Evolutionary conservation across 2,329 filamentous ascomycete species (phyloP), one percentile per base, ranked within the genome.

Genomic region (Intubia oerlemansii): DNA sequence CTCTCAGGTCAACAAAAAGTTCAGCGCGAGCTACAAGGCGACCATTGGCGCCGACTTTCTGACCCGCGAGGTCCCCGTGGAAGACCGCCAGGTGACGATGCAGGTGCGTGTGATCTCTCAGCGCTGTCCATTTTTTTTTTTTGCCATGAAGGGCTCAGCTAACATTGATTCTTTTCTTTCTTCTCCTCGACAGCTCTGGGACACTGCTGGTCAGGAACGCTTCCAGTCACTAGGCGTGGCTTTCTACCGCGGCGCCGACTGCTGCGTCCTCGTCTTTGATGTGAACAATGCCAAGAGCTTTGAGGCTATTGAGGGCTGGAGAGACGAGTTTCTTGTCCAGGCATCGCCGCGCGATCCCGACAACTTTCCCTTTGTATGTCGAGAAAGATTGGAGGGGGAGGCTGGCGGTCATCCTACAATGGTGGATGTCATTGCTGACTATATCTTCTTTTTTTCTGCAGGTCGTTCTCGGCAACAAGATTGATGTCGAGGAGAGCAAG

Each of bases 1-100:
- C n/a, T n/a, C n/a, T n/a, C 41, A 95, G 85, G 85, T 98, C 67
- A 98, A 98, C 65, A 98, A 98, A 62, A 95, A 98, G 54, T 98
- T 98, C 62, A 93, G 84, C 51, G 85, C 84, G 41, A 93, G 84
- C 60, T 98, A 98, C 71, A 98, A 98, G 60, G 88, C 88, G 34
- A 98, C 88, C 25, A 98, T 98, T 50, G 88, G 88, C 41, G 88
- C 88, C 50, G 88, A 98, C 54, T 98, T 98, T 56, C 63, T 98
- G 36, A 98, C 88, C 32, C 90, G 92, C 52, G 88, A 98, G 59
- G 88, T 98, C 23, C 62, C 93, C 39, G 85, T 98, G 31, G 88
- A 95, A 54, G 88, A 95, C 55, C 70, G 85, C 48, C 69, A 95
- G 47, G 88, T 98, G 40, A 98, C 88, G 20, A 95, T 98, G 82